Evolutionary conservation across 345 rosid species (phyloP).

Genomic region (Viola odorata): DNA sequence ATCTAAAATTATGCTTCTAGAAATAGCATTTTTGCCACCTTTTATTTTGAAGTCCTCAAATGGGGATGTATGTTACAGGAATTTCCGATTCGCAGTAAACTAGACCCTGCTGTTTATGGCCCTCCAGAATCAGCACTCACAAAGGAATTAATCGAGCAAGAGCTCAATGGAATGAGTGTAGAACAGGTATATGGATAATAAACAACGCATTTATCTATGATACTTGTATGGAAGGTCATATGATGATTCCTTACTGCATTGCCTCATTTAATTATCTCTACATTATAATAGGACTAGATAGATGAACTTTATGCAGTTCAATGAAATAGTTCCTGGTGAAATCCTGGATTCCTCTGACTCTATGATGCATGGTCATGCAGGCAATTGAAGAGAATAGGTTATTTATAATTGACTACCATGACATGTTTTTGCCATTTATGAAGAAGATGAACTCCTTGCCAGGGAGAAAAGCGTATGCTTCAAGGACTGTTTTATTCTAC

Average conservation of each 20-base stretch:
- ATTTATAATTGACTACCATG: slow-evolving; percentile 81
- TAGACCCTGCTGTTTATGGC: slow-evolving; percentile 72
- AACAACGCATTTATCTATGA: not conserved
- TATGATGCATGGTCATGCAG: slow-evolving; percentile 34
- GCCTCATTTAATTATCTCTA: not conserved
- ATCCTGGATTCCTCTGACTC: slow-evolving; percentile 1
- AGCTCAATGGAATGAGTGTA: slow-evolving; percentile 58
- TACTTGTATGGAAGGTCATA: not conserved
- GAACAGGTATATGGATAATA: slow-evolving; percentile 45
- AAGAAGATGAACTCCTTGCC: slow-evolving; percentile 66
- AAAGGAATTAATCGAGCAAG: slow-evolving; percentile 64
- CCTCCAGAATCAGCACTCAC: slow-evolving; percentile 80
- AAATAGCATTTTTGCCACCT: slow-evolving; percentile 2
- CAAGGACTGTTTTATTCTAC: slow-evolving; percentile 66
- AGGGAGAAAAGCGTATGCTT: slow-evolving; percentile 72
- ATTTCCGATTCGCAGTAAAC: slow-evolving; percentile 79
- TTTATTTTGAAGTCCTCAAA: slow-evolving; percentile 1
- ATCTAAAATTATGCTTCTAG: not conserved
- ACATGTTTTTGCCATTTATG: slow-evolving; percentile 74
- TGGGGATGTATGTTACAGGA: slow-evolving; percentile 38
- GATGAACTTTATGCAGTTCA: no score
- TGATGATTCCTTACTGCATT: not conserved
- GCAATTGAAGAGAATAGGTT: slow-evolving; percentile 78
- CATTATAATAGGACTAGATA: no score
- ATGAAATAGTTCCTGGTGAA: not conserved